Evolutionary conservation across 345 rosid genomes (phyloP).

Genomic region (Turnera subulata): DNA sequence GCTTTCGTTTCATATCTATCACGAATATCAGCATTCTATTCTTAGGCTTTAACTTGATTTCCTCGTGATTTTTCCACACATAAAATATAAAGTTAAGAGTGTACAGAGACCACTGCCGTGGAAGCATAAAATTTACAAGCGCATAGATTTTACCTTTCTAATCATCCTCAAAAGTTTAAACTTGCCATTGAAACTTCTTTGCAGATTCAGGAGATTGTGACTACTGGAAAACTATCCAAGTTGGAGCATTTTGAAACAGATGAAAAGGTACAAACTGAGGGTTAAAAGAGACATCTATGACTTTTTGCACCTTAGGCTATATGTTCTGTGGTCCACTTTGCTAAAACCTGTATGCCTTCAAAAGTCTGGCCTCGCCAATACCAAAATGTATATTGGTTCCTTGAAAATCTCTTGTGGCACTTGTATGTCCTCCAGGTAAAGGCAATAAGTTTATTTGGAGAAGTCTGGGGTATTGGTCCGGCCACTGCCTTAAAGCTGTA

Average conservation of each 20-base stretch:
- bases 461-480: constrained; percentile 98
- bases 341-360: too few relatives aligned
- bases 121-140: too few relatives aligned
- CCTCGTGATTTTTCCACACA: too few relatives aligned
- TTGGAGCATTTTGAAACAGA: constrained; percentile 91
- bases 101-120: too few relatives aligned
- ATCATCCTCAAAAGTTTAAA: background rate
- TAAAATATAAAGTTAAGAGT: too few relatives aligned
- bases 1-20: background rate
- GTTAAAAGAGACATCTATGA: too few relatives aligned
- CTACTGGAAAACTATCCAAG: constrained; percentile 83
- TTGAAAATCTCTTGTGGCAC: background rate
- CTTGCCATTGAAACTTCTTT: constrained; percentile 18
- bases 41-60: too few relatives aligned
- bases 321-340: too few relatives aligned
- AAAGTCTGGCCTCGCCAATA: too few relatives aligned
- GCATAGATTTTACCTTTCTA: background rate
- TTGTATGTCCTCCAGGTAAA: constrained; percentile 47
- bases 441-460: constrained; percentile 78
- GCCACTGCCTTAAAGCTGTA: constrained; percentile 88
- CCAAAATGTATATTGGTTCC: background rate
- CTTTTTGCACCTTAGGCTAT: too few relatives aligned
- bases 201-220: constrained; percentile 93
- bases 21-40: background rate
- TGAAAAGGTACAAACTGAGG: constrained; percentile 60